Conservation (phyloP, 768 basidiomycete species). For the Lentinula sp. region DNA sequence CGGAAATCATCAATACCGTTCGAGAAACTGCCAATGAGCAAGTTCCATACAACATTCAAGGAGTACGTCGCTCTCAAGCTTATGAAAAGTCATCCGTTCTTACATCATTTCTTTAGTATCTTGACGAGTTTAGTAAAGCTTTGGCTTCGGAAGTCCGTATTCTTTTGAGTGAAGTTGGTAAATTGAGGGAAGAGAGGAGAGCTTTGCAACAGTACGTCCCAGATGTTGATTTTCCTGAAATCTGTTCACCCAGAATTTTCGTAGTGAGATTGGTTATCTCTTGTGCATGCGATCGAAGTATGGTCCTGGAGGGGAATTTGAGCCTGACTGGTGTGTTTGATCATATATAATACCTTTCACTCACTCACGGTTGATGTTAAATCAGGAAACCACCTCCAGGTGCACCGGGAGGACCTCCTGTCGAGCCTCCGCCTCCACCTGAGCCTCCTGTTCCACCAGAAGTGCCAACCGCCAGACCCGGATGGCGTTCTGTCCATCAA, state of each 20-base stretch:
- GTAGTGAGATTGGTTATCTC: slow-evolving; percentile 70
- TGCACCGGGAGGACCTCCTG: slow-evolving; percentile 35
- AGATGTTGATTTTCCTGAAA: background rate
- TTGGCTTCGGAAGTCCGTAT: slow-evolving; percentile 79
- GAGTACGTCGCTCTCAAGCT: slow-evolving; percentile 37
- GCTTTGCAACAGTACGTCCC: slow-evolving; percentile 67
- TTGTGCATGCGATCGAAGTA: slow-evolving; percentile 69
- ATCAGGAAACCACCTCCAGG: slow-evolving; percentile 38
- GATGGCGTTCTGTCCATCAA: slow-evolving; percentile 51
- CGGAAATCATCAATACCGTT: slow-evolving; percentile 63
- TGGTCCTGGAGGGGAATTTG: slow-evolving; percentile 81
- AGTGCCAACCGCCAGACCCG: slow-evolving; percentile 41
- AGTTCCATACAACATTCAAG: slow-evolving; percentile 80
- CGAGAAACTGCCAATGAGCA: slow-evolving; percentile 67
- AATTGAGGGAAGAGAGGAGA: slow-evolving; percentile 73
- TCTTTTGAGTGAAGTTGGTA: slow-evolving; percentile 78
- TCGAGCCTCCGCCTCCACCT: slow-evolving; percentile 34
- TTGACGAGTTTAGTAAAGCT: slow-evolving; percentile 85
- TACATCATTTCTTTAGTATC: slow-evolving; percentile 42
- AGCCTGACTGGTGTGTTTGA: slow-evolving; percentile 62
- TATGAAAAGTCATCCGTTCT: background rate
- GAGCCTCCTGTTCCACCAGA: slow-evolving; percentile 33
- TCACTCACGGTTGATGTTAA: slow-evolving; percentile 11
- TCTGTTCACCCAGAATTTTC: background rate
- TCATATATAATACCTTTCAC: background rate